A percentile compares a stretch with the other conserved stretches of the same genome.
phyloP scores from a whole-genome alignment of 768 basidiomycete species.

The Podaxis mareebaensis region DNA sequence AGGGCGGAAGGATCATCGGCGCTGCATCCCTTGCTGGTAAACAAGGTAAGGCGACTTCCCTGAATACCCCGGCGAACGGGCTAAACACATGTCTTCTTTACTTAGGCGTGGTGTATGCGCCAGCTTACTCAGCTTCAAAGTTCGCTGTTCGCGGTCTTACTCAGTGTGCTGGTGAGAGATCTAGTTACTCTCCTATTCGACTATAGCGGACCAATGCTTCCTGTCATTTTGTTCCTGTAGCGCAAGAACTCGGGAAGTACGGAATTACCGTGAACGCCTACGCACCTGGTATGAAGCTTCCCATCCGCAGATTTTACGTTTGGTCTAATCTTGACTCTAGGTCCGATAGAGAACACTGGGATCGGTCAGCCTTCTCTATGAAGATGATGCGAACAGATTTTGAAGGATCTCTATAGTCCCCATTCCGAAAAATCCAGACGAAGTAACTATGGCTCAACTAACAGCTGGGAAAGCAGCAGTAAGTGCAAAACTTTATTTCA shows the following conservation, averaged over 20 bases:
- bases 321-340: not conserved
- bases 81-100: not conserved
- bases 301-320: not conserved
- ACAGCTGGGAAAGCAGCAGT: not conserved
- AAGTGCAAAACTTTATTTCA: not conserved
- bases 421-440: not conserved
- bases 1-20: slow-evolving; percentile 45
- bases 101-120: not conserved
- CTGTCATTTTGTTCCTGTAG: slow-evolving; percentile 22
- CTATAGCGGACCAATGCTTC: not conserved
- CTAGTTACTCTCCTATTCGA: not conserved
- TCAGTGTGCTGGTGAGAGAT: slow-evolving; percentile 33
- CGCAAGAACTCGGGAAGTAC: slow-evolving; percentile 35
- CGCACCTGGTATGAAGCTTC: slow-evolving; percentile 28
- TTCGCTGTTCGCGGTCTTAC: slow-evolving; percentile 44
- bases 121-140: slow-evolving; percentile 35
- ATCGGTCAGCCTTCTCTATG: not conserved
- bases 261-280: slow-evolving; percentile 46
- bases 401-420: not conserved
- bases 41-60: slow-evolving; percentile 21
- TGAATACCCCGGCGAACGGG: not conserved
- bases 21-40: slow-evolving; percentile 42
- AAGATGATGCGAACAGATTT: not conserved
- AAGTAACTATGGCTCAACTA: not conserved
- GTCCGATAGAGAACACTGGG: not conserved